These are phyloP conservation scores for Leptosphaerulina australis DNA, from an alignment of 2,329 filamentous ascomycete species.

Conservation along the genomic window DNA sequence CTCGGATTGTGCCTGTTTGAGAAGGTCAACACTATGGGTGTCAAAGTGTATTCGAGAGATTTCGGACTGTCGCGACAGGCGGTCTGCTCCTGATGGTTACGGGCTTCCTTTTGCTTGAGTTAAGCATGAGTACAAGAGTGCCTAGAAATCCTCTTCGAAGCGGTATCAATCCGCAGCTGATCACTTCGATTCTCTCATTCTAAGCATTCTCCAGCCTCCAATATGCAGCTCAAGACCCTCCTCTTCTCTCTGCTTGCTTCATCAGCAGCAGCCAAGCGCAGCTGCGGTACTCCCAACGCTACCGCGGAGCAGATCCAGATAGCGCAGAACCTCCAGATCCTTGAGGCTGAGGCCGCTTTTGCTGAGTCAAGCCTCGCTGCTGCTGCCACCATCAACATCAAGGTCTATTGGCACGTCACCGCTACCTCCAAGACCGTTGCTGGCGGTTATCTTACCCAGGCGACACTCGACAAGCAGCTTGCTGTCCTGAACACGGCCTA, in stretches of 20 bases:
- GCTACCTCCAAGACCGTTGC: constrained; percentile 24
- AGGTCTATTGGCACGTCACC: constrained; percentile 47
- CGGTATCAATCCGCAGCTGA: constrained; percentile 19
- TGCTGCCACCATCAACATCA: constrained; percentile 31
- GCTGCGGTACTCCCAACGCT: constrained; percentile 25
- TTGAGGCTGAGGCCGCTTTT: constrained; percentile 18
- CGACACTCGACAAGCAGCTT: constrained; percentile 16
- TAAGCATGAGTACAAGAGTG: constrained; percentile 10
- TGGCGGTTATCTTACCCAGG: constrained; percentile 19
- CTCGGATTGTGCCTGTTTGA: constrained; percentile 14
- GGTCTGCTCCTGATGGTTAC: neutral
- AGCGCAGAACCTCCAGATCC: constrained; percentile 20
- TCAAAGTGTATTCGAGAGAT: neutral
- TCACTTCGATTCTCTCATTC: constrained; percentile 9
- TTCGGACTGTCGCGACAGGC: constrained; percentile 3
- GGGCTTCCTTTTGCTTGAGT: neutral
- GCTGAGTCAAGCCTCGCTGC: constrained; percentile 18
- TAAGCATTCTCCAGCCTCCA: constrained; percentile 4
- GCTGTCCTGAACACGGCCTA: constrained; percentile 21
- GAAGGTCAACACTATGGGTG: constrained; percentile 5
- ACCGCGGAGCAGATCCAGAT: constrained; percentile 20
- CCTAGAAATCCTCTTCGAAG: neutral
- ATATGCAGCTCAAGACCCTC: constrained; percentile 19
- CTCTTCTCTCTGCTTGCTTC: constrained; percentile 17
- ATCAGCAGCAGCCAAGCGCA: constrained; percentile 16